Evolutionary conservation across 345 rosid genomes (phyloP).

Genomic region (Abelmoschus esculentus): DNA sequence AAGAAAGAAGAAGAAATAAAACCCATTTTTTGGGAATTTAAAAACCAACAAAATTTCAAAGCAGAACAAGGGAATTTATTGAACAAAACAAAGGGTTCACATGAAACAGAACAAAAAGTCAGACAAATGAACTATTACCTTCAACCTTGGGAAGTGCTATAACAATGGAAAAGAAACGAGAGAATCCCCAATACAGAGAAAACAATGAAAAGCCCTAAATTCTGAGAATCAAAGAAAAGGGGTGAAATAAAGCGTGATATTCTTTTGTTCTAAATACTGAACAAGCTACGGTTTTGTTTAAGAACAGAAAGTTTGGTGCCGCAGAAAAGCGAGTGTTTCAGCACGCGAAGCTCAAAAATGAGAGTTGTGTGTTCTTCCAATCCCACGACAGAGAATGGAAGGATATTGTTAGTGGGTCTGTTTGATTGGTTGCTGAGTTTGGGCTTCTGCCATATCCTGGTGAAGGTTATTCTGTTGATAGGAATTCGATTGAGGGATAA

Average conservation of each 20-base stretch:
- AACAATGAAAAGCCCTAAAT: slow-evolving; percentile 9
- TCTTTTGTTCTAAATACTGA: neutral
- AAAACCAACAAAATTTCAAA: neutral
- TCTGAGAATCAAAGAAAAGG: slow-evolving; percentile 4
- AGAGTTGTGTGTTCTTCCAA: too few relatives aligned
- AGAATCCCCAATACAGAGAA: slow-evolving; percentile 11
- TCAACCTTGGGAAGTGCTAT: slow-evolving; percentile 17
- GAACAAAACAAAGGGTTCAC: neutral
- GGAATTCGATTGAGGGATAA: too few relatives aligned
- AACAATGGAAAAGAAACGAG: neutral
- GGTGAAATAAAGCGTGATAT: slow-evolving; percentile 16
- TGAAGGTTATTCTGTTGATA: too few relatives aligned
- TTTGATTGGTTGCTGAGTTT: too few relatives aligned
- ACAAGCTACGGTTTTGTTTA: too few relatives aligned
- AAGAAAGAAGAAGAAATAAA: neutral
- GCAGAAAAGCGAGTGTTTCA: too few relatives aligned
- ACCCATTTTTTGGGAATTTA: neutral
- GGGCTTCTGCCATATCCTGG: too few relatives aligned
- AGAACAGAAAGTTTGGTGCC: too few relatives aligned
- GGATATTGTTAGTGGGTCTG: too few relatives aligned
- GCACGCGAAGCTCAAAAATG: too few relatives aligned
- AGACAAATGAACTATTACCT: neutral
- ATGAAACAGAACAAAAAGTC: neutral
- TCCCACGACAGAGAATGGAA: too few relatives aligned
- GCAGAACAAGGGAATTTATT: neutral